These are phyloP conservation scores for Puccinellia tenuiflora DNA, from an alignment of 176 grass and related monocot genomes.

Conservation along the genomic window DNA sequence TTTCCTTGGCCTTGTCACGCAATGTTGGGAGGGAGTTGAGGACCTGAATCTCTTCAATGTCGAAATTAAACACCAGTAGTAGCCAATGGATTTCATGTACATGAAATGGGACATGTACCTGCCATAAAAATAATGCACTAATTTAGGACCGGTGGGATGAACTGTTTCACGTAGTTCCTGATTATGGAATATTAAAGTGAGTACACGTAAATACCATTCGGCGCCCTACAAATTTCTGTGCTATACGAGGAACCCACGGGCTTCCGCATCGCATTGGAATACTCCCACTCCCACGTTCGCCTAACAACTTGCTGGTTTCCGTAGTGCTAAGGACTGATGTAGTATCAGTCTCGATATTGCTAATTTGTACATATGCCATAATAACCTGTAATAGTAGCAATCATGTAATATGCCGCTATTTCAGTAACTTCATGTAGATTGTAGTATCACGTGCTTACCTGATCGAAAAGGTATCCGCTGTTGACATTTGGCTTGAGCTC, in stretches of 20 bases:
- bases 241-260: not conserved
- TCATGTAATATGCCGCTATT: not conserved
- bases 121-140: too few species aligned
- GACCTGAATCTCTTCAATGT: too few species aligned
- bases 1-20: too few species aligned
- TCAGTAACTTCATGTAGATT: too few species aligned
- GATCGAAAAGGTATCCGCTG: not conserved
- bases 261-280: too few species aligned
- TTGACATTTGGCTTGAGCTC: not conserved
- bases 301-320: not conserved
- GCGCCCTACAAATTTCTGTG: not conserved
- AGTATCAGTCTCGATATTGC: too few species aligned
- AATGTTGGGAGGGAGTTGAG: too few species aligned
- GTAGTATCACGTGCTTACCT: too few species aligned
- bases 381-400: not conserved
- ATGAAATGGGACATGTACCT: too few species aligned
- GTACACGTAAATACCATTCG: not conserved
- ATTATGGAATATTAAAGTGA: not conserved
- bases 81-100: too few species aligned
- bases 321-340: not conserved
- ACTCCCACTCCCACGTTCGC: not conserved
- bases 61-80: too few species aligned
- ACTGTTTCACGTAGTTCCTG: not conserved
- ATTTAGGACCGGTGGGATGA: too few species aligned
- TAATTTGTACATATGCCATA: not conserved